Percentiles rank a stretch among this genome's conserved stretches.
Conservation (phyloP, 2,329 filamentous ascomycete genomes). For the Colletotrichum trifolii region DNA sequence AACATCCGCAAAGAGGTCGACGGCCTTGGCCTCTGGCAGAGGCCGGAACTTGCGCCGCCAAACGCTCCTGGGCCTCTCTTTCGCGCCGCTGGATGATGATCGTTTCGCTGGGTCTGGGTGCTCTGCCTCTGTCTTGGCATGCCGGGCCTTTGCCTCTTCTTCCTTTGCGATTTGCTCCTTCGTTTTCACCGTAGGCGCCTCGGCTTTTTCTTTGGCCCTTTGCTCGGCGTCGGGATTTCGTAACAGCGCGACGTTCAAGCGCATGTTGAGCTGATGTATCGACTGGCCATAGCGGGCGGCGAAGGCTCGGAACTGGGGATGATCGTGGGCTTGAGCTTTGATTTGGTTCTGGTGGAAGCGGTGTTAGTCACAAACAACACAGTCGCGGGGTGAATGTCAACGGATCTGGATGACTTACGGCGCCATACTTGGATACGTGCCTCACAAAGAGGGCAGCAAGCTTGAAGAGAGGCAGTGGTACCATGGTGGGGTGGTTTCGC, state of each 20-base stretch:
- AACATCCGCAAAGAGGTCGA: slow-evolving; percentile 75
- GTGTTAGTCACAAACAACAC: slow-evolving; percentile 15
- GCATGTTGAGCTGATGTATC: slow-evolving; percentile 76
- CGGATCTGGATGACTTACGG: slow-evolving; percentile 59
- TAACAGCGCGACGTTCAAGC: slow-evolving; percentile 68
- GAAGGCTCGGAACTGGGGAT: slow-evolving; percentile 68
- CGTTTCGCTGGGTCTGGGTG: slow-evolving; percentile 12
- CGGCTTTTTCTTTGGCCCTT: slow-evolving; percentile 70
- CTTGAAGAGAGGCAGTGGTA: slow-evolving; percentile 75
- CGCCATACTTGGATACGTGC: slow-evolving; percentile 76
- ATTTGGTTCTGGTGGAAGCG: slow-evolving; percentile 66
- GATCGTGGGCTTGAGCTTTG: slow-evolving; percentile 73
- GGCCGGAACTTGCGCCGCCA: slow-evolving; percentile 72
- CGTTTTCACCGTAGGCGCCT: slow-evolving; percentile 73
- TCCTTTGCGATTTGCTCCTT: slow-evolving; percentile 69
- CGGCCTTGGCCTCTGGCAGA: slow-evolving; percentile 72
- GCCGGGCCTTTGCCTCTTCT: slow-evolving; percentile 55
- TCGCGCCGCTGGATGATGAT: neutral
- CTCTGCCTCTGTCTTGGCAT: slow-evolving; percentile 47
- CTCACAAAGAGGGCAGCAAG: slow-evolving; percentile 72
- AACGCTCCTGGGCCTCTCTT: slow-evolving; percentile 54
- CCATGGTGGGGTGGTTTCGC: slow-evolving; percentile 57
- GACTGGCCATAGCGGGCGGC: slow-evolving; percentile 71
- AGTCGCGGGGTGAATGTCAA: neutral
- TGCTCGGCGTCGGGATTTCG: slow-evolving; percentile 68